Evolutionary conservation across 1,284 basidiomycete genomes (phyloP), one percentile per base, ranked within the genome.

Genomic region (Limonomyces culmigenus): DNA sequence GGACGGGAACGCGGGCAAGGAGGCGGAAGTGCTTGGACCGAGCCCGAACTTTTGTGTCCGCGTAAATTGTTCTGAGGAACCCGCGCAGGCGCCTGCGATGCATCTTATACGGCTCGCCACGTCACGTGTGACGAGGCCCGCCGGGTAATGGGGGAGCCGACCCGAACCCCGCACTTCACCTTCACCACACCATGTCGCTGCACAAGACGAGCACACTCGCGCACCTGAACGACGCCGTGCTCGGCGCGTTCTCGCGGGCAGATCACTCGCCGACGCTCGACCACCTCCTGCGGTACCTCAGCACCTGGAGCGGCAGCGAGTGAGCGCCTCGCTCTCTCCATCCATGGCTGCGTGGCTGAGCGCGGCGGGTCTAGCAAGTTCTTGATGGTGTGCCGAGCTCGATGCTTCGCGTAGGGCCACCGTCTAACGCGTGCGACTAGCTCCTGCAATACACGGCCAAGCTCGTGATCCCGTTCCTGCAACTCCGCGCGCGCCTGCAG

Each of bases 1-100:
- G 70, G 76, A 84, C 80, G 77, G 79, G 79, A 84, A 84, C 79
- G 78, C 79, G 79, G 75, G 70, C 78, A 69, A 70, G 77, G 70
- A 80, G 67, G 67, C 72, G 72, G 74, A 67, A 65, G 56, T 71
- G 69, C 69, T 74, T 59, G 58, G 52, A 57, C 74, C 78, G 50
- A 66, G 79, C 66, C 76, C 79, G 79, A 84, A 84, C 80, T 84
- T 79, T 78, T 70, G 53, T 72, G 79, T 84, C 77, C 73, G 65
- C 77, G 65, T 39, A 57, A 60, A 75, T 73, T 68, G 76, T 74
- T 8, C 11, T 27, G 8, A 27, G 23, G 23, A n/a, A 27, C 8
- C 8, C 8, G 23, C 23, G n/a, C 23, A n/a, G 8, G 23, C 23
- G 23, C 23, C 8, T n/a, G 23, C n/a, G 23, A 27, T 27, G 8